Percentiles rank a stretch among this genome's conserved stretches.
Conservation (phyloP, 495 filamentous ascomycete species). For the Xanthoparmelia taractica region DNA sequence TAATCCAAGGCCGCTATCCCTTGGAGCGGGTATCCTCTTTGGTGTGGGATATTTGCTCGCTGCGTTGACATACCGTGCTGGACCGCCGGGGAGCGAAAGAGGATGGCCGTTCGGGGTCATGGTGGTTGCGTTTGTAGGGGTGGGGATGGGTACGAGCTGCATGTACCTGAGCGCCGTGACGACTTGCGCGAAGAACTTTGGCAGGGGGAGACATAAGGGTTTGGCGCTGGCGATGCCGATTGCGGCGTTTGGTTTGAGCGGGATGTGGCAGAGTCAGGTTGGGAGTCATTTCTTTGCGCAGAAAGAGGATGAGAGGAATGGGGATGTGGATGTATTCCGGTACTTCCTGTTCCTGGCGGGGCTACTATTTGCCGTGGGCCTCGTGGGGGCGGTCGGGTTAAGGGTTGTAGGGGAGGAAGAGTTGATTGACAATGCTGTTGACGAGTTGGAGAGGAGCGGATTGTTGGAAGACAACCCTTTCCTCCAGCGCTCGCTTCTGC, state of each 20-base stretch:
- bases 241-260: slow-evolving; percentile 83
- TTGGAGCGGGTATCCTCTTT: slow-evolving; percentile 65
- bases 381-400: slow-evolving; percentile 66
- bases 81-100: slow-evolving; percentile 46
- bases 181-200: slow-evolving; percentile 96
- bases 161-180: slow-evolving; percentile 87
- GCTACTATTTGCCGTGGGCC: slow-evolving; percentile 57
- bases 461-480: slow-evolving; percentile 65
- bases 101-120: slow-evolving; percentile 73
- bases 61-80: slow-evolving; percentile 64
- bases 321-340: slow-evolving; percentile 76
- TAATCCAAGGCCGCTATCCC: slow-evolving; percentile 64
- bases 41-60: slow-evolving; percentile 77
- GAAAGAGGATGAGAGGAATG: slow-evolving; percentile 49
- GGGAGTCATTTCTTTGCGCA: slow-evolving; percentile 70
- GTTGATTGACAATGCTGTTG: slow-evolving; percentile 77
- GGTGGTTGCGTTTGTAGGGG: slow-evolving; percentile 69
- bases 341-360: slow-evolving; percentile 78
- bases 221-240: slow-evolving; percentile 86
- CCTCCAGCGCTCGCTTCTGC: slow-evolving; percentile 38
- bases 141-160: slow-evolving; percentile 73
- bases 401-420: slow-evolving; percentile 60
- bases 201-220: slow-evolving; percentile 76
- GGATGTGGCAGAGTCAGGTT: slow-evolving; percentile 90
- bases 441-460: slow-evolving; percentile 76